A percentile compares a stretch with the other conserved stretches of the same genome.
Conservation (phyloP, 495 filamentous ascomycete genomes). For the Penicillium nucicola region DNA sequence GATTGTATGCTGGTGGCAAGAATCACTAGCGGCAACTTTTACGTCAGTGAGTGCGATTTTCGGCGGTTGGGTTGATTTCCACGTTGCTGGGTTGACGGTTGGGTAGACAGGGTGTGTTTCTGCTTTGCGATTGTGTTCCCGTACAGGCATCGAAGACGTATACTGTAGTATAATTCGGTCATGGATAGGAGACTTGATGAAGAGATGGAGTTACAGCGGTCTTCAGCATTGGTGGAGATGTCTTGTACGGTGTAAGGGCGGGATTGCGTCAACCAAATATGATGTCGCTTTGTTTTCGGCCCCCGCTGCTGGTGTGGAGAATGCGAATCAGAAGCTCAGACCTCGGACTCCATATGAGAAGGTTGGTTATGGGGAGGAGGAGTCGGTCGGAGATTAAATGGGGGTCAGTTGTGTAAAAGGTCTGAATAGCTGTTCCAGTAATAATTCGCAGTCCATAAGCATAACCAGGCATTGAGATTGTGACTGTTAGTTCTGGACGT, state of each 20-base stretch:
- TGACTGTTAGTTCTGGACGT: background rate
- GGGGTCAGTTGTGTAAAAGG: slow-evolving; percentile 46
- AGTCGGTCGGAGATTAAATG: slow-evolving; percentile 46
- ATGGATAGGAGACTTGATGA: slow-evolving; percentile 46
- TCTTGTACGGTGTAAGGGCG: slow-evolving; percentile 57
- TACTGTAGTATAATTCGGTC: slow-evolving; percentile 52
- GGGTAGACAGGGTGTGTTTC: slow-evolving; percentile 64
- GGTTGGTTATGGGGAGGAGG: slow-evolving; percentile 44
- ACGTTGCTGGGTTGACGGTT: slow-evolving; percentile 53
- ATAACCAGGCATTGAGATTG: too few relatives aligned
- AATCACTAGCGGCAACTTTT: slow-evolving; percentile 53
- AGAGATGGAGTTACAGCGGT: slow-evolving; percentile 54
- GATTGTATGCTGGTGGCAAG: slow-evolving; percentile 65
- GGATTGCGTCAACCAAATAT: slow-evolving; percentile 65
- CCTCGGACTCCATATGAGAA: slow-evolving; percentile 58
- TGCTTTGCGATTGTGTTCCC: slow-evolving; percentile 66
- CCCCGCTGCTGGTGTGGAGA: slow-evolving; percentile 53
- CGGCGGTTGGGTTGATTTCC: slow-evolving; percentile 65
- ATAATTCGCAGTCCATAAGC: background rate
- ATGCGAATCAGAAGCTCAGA: slow-evolving; percentile 50
- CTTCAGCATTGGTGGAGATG: slow-evolving; percentile 51
- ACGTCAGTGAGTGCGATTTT: slow-evolving; percentile 51
- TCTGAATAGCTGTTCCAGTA: background rate
- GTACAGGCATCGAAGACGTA: slow-evolving; percentile 51
- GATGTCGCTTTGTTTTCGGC: slow-evolving; percentile 55